Evolutionary conservation across 1,284 basidiomycete genomes (phyloP).

Genomic region (Leccinum solheimii): DNA sequence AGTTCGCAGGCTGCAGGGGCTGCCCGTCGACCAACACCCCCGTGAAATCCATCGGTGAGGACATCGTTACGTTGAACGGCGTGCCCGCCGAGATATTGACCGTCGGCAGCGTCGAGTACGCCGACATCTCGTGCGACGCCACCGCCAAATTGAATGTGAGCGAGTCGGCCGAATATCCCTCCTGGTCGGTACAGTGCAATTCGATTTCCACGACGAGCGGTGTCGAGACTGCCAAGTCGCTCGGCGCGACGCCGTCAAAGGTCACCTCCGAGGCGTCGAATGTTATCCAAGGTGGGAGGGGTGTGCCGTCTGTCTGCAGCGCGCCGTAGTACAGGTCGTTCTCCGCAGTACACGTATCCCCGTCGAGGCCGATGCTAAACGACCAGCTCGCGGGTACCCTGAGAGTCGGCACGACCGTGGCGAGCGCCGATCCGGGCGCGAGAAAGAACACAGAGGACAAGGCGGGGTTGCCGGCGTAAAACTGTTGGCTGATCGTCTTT

Average conservation of each 20-base stretch:
- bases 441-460: constrained; percentile 69
- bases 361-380: constrained; percentile 85
- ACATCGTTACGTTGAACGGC: constrained; percentile 58
- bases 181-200: constrained; percentile 65
- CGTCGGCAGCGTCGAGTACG: constrained; percentile 48
- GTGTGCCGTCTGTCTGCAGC: constrained; percentile 62
- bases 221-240: constrained; percentile 36
- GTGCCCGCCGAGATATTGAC: constrained; percentile 64
- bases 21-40: constrained; percentile 63
- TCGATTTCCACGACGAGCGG: constrained; percentile 50
- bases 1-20: constrained; percentile 52
- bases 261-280: constrained; percentile 73
- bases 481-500: constrained; percentile 59
- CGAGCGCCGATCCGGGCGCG: constrained; percentile 55
- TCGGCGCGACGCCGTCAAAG: constrained; percentile 77
- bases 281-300: constrained; percentile 74
- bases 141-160: constrained; percentile 59
- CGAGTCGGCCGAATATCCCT: constrained; percentile 57
- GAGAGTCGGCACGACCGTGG: constrained; percentile 57
- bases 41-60: constrained; percentile 57
- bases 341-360: constrained; percentile 59
- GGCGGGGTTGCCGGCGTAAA: constrained; percentile 58
- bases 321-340: constrained; percentile 67
- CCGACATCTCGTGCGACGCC: constrained; percentile 64
- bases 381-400: constrained; percentile 85